These are phyloP conservation scores for Auricularia heimuer DNA, from an alignment of 768 basidiomycete genomes.

Conservation along the genomic window DNA sequence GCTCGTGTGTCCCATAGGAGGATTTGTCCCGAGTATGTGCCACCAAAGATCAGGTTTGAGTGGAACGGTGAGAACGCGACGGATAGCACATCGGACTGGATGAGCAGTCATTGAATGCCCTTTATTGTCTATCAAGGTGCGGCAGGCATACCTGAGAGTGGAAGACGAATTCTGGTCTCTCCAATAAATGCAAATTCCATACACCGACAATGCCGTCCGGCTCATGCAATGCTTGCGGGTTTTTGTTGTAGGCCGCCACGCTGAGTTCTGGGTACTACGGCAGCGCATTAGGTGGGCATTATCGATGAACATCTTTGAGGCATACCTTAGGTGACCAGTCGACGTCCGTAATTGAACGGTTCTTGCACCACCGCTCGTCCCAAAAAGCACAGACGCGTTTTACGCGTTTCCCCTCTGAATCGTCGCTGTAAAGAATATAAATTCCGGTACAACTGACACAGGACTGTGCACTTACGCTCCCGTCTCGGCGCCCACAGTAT, in stretches of 20 bases:
- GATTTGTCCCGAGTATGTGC: constrained; percentile 99
- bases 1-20: constrained; percentile 97
- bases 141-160: constrained; percentile 75
- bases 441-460: neutral
- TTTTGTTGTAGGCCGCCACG: constrained; percentile 96
- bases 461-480: constrained; percentile 49
- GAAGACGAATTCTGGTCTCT: constrained; percentile 95
- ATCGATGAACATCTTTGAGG: neutral
- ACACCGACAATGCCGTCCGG: constrained; percentile 95
- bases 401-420: constrained; percentile 80
- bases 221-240: constrained; percentile 84
- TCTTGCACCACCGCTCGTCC: constrained; percentile 85
- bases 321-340: constrained; percentile 96
- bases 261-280: constrained; percentile 87
- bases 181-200: constrained; percentile 93
- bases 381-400: constrained; percentile 92
- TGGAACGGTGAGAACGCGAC: constrained; percentile 97
- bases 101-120: neutral
- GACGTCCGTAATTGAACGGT: constrained; percentile 89
- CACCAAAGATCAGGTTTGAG: constrained; percentile 92
- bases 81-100: constrained; percentile 91
- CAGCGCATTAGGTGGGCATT: constrained; percentile 3
- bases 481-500: constrained; percentile 80
- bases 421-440: constrained; percentile 46
- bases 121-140: too few species aligned